A percentile compares a stretch with the other conserved stretches of the same genome.
Conservation (phyloP, 2,329 filamentous ascomycete species). For the Penicillium aurantiogriseum region DNA sequence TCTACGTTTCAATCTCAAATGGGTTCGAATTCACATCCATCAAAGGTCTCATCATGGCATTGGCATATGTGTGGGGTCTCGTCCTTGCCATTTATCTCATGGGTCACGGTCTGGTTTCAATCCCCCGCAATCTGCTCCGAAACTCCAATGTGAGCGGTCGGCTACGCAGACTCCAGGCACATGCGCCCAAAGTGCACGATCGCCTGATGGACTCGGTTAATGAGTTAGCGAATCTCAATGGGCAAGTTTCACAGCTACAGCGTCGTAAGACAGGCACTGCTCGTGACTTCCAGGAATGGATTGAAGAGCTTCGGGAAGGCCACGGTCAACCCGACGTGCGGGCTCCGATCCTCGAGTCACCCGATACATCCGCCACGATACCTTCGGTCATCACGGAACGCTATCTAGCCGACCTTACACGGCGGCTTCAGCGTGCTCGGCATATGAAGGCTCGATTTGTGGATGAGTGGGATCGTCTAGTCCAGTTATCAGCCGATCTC, state of each 20-base stretch:
- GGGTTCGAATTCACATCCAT: conserved; percentile 70
- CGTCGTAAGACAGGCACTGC: conserved; percentile 78
- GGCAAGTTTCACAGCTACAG: conserved; percentile 74
- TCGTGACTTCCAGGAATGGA: conserved; percentile 82
- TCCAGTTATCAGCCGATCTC: conserved; percentile 69
- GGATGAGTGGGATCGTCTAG: conserved; percentile 79
- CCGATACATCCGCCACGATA: conserved; percentile 42
- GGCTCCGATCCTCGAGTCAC: conserved; percentile 37
- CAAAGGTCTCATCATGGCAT: conserved; percentile 84
- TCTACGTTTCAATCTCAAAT: conserved; percentile 81
- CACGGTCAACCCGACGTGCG: conserved; percentile 65
- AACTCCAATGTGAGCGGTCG: conserved; percentile 74
- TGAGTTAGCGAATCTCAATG: conserved; percentile 75
- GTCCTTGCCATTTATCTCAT: conserved; percentile 93
- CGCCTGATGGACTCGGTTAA: conserved; percentile 81
- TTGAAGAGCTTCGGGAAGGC: conserved; percentile 84
- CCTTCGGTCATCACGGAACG: conserved; percentile 88
- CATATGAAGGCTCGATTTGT: conserved; percentile 81
- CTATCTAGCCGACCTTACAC: conserved; percentile 85
- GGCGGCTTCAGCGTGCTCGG: conserved; percentile 74
- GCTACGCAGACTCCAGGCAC: conserved; percentile 70
- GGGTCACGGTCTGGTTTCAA: conserved; percentile 92
- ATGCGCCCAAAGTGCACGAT: conserved; percentile 81
- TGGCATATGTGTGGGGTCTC: conserved; percentile 92
- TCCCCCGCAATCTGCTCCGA: conserved; percentile 77